phyloP scores from a whole-genome alignment of 2,329 filamentous ascomycete genomes.

The Triangularia verruculosa region DNA sequence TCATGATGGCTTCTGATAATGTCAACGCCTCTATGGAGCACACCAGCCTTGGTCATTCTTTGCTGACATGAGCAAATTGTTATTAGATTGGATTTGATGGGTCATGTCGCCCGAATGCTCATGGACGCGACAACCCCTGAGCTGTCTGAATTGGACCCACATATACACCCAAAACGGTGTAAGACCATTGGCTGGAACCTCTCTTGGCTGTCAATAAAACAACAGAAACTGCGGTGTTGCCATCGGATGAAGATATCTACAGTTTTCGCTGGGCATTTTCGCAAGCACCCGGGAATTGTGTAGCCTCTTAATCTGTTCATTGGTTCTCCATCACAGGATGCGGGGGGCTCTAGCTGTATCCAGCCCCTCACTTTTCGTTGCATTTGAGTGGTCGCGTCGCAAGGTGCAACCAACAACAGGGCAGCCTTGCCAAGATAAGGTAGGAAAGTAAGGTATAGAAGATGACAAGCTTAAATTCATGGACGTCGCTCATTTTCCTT shows the following conservation, averaged over 20 bases:
- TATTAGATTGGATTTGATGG: not conserved
- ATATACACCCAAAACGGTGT: not conserved
- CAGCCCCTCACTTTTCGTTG: not conserved
- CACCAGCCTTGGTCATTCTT: not conserved
- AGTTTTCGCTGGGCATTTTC: not conserved
- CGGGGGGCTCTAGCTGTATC: not conserved
- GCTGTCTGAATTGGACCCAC: not conserved
- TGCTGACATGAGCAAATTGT: not conserved
- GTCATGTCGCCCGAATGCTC: not conserved
- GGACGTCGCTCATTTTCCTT: no score
- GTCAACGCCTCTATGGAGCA: no score
- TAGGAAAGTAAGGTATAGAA: no score
- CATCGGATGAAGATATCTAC: not conserved
- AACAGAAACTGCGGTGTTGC: not conserved
- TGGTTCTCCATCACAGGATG: not conserved
- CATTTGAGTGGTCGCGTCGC: not conserved
- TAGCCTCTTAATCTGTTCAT: not conserved
- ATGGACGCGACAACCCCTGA: not conserved
- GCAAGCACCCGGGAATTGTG: not conserved
- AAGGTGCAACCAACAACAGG: not conserved
- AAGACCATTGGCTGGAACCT: not conserved
- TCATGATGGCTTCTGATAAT: not conserved
- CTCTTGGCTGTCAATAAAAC: not conserved
- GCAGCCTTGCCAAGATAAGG: no score
- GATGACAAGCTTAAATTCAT: no score